phyloP scores from a whole-genome alignment of 1,139 yeast species.

The Yamadazyma atmosphaerica region DNA sequence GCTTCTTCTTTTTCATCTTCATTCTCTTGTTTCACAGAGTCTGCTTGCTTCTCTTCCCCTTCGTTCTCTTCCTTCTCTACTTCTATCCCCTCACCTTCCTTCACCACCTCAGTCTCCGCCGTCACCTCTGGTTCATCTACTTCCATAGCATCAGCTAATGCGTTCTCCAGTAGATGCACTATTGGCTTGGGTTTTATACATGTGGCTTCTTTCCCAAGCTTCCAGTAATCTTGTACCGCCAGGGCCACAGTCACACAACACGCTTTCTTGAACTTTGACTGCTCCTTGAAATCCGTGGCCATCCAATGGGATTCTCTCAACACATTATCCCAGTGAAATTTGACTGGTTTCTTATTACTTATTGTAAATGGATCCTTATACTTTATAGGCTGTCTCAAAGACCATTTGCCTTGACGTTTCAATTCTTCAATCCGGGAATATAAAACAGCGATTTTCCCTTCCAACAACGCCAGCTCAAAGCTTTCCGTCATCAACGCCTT shows the following conservation, averaged over 20 bases:
- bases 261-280: conserved; percentile 64
- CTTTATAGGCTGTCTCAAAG: conserved; percentile 78
- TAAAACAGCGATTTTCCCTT: conserved; percentile 90
- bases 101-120: conserved; percentile 9
- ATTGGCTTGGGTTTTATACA: conserved; percentile 52
- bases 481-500: conserved; percentile 83
- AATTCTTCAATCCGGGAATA: conserved; percentile 91
- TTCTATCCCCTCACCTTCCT: not conserved
- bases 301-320: conserved; percentile 86
- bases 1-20: not conserved
- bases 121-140: conserved; percentile 7
- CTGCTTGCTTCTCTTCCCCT: conserved; percentile 1
- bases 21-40: conserved; percentile 2
- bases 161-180: conserved; percentile 12
- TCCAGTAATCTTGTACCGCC: conserved; percentile 78
- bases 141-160: conserved; percentile 6
- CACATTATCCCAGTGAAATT: conserved; percentile 70
- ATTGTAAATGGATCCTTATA: conserved; percentile 65
- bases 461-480: conserved; percentile 83
- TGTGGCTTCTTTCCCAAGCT: conserved; percentile 59
- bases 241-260: conserved; percentile 70
- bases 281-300: conserved; percentile 76
- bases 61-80: conserved; percentile 8
- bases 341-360: too few relatives aligned
- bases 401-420: conserved; percentile 87